Conservation (phyloP, 2,329 filamentous ascomycete species). For the Penicillium sp. region DNA sequence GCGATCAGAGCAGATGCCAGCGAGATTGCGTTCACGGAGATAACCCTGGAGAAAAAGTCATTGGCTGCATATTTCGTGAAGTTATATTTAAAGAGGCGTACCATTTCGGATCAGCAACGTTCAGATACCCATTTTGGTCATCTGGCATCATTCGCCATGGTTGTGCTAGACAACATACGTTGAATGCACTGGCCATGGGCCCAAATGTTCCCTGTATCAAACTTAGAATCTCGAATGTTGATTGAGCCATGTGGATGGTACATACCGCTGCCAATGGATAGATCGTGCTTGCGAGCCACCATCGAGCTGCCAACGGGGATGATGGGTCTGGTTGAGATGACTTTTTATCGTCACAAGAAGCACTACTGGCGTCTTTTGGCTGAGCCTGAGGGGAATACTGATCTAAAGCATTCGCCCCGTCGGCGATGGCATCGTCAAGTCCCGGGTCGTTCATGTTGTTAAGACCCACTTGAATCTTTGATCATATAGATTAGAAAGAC, state of each 20-base stretch:
- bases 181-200: constrained; percentile 57
- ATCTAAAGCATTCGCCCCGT: constrained; percentile 49
- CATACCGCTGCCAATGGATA: constrained; percentile 55
- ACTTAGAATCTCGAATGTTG: neutral
- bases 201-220: constrained; percentile 49
- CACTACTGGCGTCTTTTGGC: constrained; percentile 22
- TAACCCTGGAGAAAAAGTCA: constrained; percentile 38
- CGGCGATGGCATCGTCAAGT: constrained; percentile 50
- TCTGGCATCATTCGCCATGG: constrained; percentile 56
- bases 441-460: constrained; percentile 54
- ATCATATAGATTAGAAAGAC: neutral
- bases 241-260: constrained; percentile 17
- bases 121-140: constrained; percentile 43
- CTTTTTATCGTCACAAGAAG: neutral
- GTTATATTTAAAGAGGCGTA: constrained; percentile 20
- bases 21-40: constrained; percentile 57
- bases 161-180: constrained; percentile 55
- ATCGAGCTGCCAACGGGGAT: constrained; percentile 38
- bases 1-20: constrained; percentile 55
- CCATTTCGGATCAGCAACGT: constrained; percentile 57
- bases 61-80: neutral
- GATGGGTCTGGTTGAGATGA: constrained; percentile 8
- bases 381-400: constrained; percentile 22
- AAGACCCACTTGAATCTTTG: neutral
- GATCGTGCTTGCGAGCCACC: constrained; percentile 63